phyloP scores from a whole-genome alignment of 805 yeast species.

The Starmerella potacharoeniae region DNA sequence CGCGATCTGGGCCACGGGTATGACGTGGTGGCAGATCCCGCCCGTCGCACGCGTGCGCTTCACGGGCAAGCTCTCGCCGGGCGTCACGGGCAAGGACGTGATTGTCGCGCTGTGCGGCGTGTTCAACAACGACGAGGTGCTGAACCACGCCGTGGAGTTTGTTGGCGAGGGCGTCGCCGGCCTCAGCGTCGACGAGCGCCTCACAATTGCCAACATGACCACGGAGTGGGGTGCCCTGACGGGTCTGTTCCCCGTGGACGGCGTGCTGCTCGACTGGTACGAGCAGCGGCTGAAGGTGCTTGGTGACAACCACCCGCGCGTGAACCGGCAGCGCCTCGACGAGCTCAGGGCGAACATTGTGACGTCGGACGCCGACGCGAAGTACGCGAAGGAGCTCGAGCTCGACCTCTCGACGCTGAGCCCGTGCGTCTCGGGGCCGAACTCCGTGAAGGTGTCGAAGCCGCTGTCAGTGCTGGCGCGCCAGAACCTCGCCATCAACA shows the following conservation, averaged over 20 bases:
- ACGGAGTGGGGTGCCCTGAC: slow-evolving; percentile 98
- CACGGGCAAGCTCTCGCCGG: slow-evolving; percentile 66
- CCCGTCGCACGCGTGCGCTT: slow-evolving; percentile 93
- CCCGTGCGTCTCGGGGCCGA: slow-evolving; percentile 92
- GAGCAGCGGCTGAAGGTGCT: slow-evolving; percentile 45
- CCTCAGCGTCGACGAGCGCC: slow-evolving; percentile 26
- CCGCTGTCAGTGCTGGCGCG: slow-evolving; percentile 63
- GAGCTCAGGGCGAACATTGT: slow-evolving; percentile 36
- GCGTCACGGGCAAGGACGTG: slow-evolving; percentile 93
- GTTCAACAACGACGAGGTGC: slow-evolving; percentile 82
- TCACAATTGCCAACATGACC: slow-evolving; percentile 83
- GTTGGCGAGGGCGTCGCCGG: slow-evolving; percentile 25
- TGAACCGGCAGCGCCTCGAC: slow-evolving; percentile 51
- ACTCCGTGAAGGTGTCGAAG: slow-evolving; percentile 84
- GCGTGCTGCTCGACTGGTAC: slow-evolving; percentile 67
- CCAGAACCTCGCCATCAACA: slow-evolving; percentile 67
- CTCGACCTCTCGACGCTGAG: slow-evolving; percentile 71
- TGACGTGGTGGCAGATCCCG: slow-evolving; percentile 99
- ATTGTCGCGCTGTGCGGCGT: slow-evolving; percentile 92
- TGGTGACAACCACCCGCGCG: slow-evolving; percentile 72
- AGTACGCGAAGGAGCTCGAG: slow-evolving; percentile 75
- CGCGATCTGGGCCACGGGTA: slow-evolving; percentile 98
- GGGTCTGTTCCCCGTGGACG: slow-evolving; percentile 94
- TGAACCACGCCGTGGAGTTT: slow-evolving; percentile 43
- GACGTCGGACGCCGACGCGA: slow-evolving; percentile 63